Evolutionary conservation across 2,329 filamentous ascomycete genomes (phyloP).

Genomic region (Monosporascus sp.): DNA sequence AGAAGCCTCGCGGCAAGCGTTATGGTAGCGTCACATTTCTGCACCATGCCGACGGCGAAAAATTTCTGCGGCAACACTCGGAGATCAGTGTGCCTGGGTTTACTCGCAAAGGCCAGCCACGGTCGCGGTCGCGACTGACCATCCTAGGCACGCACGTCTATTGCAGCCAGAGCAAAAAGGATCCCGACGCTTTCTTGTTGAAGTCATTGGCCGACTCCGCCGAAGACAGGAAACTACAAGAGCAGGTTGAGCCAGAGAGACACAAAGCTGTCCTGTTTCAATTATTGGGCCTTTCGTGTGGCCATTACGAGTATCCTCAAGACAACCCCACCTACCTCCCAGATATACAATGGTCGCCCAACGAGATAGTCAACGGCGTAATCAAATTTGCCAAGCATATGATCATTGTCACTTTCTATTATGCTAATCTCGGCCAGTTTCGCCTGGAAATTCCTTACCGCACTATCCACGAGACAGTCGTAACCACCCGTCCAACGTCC

Average conservation of each 20-base stretch:
- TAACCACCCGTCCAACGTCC: conserved; percentile 27
- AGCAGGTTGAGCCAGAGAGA: conserved; percentile 13
- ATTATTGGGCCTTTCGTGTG: conserved; percentile 33
- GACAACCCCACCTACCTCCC: conserved; percentile 36
- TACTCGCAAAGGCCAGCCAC: conserved; percentile 1
- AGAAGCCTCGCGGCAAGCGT: conserved; percentile 32
- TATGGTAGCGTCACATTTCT: conserved; percentile 41
- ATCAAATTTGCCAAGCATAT: conserved; percentile 37
- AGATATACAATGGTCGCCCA: conserved; percentile 36
- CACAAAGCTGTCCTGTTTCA: conserved; percentile 16
- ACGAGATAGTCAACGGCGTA: conserved; percentile 17
- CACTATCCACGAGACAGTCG: conserved; percentile 41
- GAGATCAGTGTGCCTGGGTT: conserved; percentile 6
- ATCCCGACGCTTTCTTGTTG: conserved; percentile 30
- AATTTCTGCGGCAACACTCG: conserved; percentile 33
- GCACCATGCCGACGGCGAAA: conserved; percentile 29
- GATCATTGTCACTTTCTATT: conserved; percentile 34
- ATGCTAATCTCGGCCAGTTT: conserved; percentile 8
- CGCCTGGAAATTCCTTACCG: conserved; percentile 45
- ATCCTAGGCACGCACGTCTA: conserved; percentile 24
- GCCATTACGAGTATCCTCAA: conserved; percentile 40
- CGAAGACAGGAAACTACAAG: conserved; percentile 21
- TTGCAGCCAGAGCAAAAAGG: conserved; percentile 32
- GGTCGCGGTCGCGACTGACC: conserved; percentile 18
- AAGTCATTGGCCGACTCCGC: conserved; percentile 28